Base-by-base conservation (phyloP, 2,329 filamentous ascomycete genomes). In the Cytospora chrysosperma region DNA sequence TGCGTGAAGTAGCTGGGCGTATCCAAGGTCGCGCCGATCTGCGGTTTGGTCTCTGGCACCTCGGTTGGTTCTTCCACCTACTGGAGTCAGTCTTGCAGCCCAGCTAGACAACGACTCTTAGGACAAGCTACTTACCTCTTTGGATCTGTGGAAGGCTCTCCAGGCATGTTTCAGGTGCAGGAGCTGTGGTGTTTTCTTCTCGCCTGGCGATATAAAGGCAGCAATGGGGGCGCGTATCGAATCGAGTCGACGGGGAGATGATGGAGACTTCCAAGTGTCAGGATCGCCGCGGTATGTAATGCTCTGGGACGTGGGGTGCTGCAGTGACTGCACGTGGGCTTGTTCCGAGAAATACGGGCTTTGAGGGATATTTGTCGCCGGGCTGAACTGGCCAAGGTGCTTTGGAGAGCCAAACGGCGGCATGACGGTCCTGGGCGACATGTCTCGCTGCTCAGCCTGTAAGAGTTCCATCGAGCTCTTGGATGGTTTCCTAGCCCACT, bases 331-430 rank as follows among this genome's bases (percentile, higher is more conserved):
- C 0, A 84, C 80, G 63, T 82, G 81, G 0, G 78, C 78, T 19
- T 77, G 76, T 65, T 84, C 81, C 0, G 78, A 79, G 9, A 80
- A 68, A 64, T 77, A 83, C 0, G 80, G 81, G 58, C 78, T 82
- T 15, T 70, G 65, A 1, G 75, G 71, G 69, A 32, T 17, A 69
- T 49, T 57, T 32, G 40, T 64, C 9, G 57, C 30, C n/a, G 49
- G 57, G 37, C 47, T 34, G 24, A 58, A 30, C 19, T 40, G 27
- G n/a, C 27, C 9, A 55, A 27, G 24, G 5, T 26, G 15, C 12
- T 8, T 19, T 56, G 21, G 21, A 50, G 34, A 5, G 30, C 5
- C 68, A 8, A 72, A 65, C 15, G 67, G 65, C 15, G 73, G 71
- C 2, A 75, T 63, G 68, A 69, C 4, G 62, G 70, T 70, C 59